Evolutionary conservation across 495 filamentous ascomycete species (phyloP).

Genomic region (Cercophora scortea): DNA sequence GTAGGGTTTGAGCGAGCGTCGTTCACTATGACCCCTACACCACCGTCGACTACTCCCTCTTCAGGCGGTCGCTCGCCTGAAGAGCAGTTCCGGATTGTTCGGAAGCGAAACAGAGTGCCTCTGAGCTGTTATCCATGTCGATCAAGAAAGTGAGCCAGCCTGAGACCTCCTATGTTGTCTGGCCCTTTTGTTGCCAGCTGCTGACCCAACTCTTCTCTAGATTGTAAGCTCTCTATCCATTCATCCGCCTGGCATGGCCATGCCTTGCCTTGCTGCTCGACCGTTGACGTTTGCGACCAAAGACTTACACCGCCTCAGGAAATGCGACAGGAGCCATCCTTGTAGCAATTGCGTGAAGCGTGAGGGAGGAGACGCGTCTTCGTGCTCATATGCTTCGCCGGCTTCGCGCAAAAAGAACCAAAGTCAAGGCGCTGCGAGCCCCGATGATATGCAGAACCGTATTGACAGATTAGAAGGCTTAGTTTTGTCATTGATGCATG

Average conservation of each 20-base stretch:
- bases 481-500: constrained; percentile 93
- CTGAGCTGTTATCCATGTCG: constrained; percentile 91
- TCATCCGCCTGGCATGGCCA: too few species aligned
- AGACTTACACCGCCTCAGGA: constrained; percentile 28
- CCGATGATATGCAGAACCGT: constrained; percentile 98
- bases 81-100: constrained; percentile 77
- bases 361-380: constrained; percentile 58
- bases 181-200: constrained; percentile 3
- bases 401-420: constrained; percentile 70
- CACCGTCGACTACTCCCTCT: constrained; percentile 78
- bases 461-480: constrained; percentile 95
- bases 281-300: too few species aligned
- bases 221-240: constrained; percentile 13
- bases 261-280: too few species aligned
- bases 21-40: constrained; percentile 71
- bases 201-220: constrained; percentile 21
- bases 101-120: constrained; percentile 90
- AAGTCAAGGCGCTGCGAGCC: constrained; percentile 51
- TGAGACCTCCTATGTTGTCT: not conserved
- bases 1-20: not conserved
- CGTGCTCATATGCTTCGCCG: constrained; percentile 84
- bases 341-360: constrained; percentile 96
- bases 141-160: constrained; percentile 73
- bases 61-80: constrained; percentile 73
- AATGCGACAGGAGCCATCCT: constrained; percentile 87